Base-by-base conservation (phyloP, 2,329 filamentous ascomycete genomes). In the Cercospora sp. region DNA sequence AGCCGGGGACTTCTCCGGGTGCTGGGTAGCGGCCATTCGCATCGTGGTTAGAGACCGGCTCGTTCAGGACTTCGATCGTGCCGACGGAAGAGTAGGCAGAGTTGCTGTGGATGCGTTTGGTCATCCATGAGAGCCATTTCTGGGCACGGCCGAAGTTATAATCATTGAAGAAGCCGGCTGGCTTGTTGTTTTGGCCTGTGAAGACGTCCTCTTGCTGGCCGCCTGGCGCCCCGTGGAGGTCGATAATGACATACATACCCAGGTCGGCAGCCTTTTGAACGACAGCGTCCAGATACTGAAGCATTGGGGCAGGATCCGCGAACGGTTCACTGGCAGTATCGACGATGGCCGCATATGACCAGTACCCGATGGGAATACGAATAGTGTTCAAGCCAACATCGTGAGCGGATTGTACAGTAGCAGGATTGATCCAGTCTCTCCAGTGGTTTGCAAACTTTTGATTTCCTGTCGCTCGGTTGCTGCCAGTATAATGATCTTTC, bases 381-480 rank as follows among this genome's bases (percentile, higher is more conserved):
- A 68, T 64, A 9, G 66, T 68, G 55, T 68, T 68, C 53, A 68
- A 40, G n/a, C 66, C 66, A 33, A 64, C 66, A 64, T 64, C 61
- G 30, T 68, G 61, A 18, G 51, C 62, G 2, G 61, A 64, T 23
- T 68, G 60, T 0, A 68, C 62, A 7, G 60, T 61, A 20, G 40
- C 60, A 20, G 66, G 61, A 12, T 58, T 64, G 23, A 68, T 68
- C 66, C 66, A 68, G 20, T 59, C 45, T 45, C 48, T 60, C 66
- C 66, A 68, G 28, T 68, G 66, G 42, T 64, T 60, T 13, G 33
- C 66, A 31, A 68, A 68, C 5, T 10, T 48, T 13, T 30, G 28
- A 18, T 68, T 64, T 12, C 66, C 66, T 12, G 60, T 40, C 2
- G 40, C 60, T 20, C 61, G 20, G 12, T 68, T 64, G 60, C 31